Evolutionary conservation across 2,329 filamentous ascomycete species (phyloP), one percentile per base, ranked within the genome.

Genomic region (Fusarium liriodendri): DNA sequence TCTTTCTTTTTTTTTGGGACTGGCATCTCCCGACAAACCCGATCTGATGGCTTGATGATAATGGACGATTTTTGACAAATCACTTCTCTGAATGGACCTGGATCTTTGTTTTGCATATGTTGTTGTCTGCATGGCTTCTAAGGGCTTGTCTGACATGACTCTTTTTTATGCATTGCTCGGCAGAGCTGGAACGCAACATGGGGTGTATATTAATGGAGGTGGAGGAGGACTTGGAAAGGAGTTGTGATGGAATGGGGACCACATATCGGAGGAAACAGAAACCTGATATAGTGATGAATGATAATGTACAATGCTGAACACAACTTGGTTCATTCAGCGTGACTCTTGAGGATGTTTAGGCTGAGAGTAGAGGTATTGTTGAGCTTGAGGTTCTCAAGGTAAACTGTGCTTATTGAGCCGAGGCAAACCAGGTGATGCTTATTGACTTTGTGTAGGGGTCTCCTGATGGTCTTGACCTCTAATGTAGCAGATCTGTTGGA

Each of bases 31-130:
- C 67, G 35, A 37, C 69, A 65, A 65, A 10, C 47, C 18, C 25
- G 47, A 52, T 62, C 66, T 73, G 69, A 74, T 67, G 72, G 72
- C 70, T 67, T 75, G 72, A 75, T 75, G 73, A 75, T 60, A 76
- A 76, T 76, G 73, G 72, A 76, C 52, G 68, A 73, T 60, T 54
- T 75, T 62, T 52, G 63, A 68, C 59, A 62, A 64, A 68, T 64
- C 70, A 65, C 50, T 64, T 59, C 25, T 61, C 66, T 42, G 33
- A 59, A 68, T 42, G 57, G 67, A 68, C 52, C 55, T 33, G 42
- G 61, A 32, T 66, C 54, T 22, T 27, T 70, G 13, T n/a, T n/a
- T 45, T 67, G 8, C 14, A 29, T 27, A 25, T 57, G 20, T 50
- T 57, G 38, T 55, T 61, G 33, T 13, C 32, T n/a, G 8, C 42